A percentile compares a stretch with the other conserved stretches of the same genome.
Conservation (phyloP, 2,329 filamentous ascomycete species). For the Penicillium sp. region DNA sequence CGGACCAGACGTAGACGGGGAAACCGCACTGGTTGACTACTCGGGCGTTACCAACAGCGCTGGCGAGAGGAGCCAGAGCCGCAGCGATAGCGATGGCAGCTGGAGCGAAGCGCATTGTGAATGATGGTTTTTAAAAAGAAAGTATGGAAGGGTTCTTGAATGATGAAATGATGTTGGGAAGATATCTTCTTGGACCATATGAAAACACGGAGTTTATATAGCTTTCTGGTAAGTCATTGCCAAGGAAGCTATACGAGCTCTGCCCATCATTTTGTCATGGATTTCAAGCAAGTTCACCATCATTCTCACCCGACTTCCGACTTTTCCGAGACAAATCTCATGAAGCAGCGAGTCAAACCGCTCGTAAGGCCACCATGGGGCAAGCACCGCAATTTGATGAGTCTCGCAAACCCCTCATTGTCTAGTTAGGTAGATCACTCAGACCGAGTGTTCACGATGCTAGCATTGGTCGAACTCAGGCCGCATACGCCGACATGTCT, state of each 20-base stretch:
- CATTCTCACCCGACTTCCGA: not conserved
- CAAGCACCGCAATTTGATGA: not conserved
- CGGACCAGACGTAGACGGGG: constrained; percentile 46
- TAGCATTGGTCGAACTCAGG: not conserved
- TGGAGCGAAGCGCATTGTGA: constrained; percentile 40
- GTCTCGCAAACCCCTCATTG: not conserved
- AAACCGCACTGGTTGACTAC: constrained; percentile 46
- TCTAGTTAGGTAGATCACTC: not conserved
- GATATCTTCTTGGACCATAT: not conserved
- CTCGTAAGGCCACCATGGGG: not conserved
- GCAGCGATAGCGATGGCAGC: constrained; percentile 36
- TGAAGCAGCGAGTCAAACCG: not conserved
- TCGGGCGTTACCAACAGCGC: constrained; percentile 42
- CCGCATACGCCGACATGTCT: not conserved
- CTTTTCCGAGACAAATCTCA: not conserved
- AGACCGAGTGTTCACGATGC: not conserved
- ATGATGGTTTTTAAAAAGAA: not conserved
- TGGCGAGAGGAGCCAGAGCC: constrained; percentile 37
- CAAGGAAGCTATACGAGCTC: not conserved
- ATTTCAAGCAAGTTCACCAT: not conserved
- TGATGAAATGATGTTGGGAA: not conserved
- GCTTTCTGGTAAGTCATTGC: not conserved
- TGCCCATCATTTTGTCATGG: not conserved
- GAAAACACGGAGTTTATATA: not conserved
- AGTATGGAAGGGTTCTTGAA: not conserved